phyloP scores from a whole-genome alignment of 208 protist species.

The Trypanosomatidae sp. region DNA sequence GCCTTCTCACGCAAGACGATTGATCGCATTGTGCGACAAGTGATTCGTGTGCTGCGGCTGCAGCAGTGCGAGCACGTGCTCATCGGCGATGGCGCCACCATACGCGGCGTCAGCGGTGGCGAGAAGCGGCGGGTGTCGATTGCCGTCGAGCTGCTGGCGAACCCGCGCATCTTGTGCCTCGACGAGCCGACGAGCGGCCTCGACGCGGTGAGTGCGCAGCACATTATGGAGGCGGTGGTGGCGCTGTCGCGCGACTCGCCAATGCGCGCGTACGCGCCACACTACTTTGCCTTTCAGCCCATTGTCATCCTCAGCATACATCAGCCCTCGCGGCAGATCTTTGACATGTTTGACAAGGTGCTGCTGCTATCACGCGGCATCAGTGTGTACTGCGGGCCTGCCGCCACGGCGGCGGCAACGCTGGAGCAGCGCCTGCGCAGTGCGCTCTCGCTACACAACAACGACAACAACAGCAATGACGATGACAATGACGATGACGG shows the following conservation, averaged over 20 bases:
- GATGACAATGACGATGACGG: conserved; percentile 18
- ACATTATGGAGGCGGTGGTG: conserved; percentile 70
- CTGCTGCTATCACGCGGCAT: conserved; percentile 72
- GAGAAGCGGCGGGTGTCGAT: conserved; percentile 87
- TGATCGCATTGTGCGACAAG: conserved; percentile 34
- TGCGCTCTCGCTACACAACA: too few relatives aligned
- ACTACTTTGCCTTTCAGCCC: conserved; percentile 80
- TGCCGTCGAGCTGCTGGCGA: conserved; percentile 84
- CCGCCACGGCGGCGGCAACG: conserved; percentile 24
- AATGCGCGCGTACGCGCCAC: conserved; percentile 60
- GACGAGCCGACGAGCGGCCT: conserved; percentile 88
- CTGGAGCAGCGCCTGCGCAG: conserved; percentile 38
- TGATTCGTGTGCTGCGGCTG: conserved; percentile 56
- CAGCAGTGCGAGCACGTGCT: conserved; percentile 65
- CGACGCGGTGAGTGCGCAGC: conserved; percentile 69
- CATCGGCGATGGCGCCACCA: conserved; percentile 43
- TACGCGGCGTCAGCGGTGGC: conserved; percentile 84
- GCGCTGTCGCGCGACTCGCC: conserved; percentile 69
- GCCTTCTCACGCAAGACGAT: conserved; percentile 64
- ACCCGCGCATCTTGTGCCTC: conserved; percentile 85
- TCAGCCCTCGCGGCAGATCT: conserved; percentile 85
- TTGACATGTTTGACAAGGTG: conserved; percentile 77
- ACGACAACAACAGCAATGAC: too few relatives aligned
- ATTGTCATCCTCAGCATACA: conserved; percentile 90
- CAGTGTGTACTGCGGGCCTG: conserved; percentile 78